A percentile compares a stretch with the other conserved stretches of the same genome.
Conservation (phyloP, 805 yeast genomes). For the Yarrowia sp. region DNA sequence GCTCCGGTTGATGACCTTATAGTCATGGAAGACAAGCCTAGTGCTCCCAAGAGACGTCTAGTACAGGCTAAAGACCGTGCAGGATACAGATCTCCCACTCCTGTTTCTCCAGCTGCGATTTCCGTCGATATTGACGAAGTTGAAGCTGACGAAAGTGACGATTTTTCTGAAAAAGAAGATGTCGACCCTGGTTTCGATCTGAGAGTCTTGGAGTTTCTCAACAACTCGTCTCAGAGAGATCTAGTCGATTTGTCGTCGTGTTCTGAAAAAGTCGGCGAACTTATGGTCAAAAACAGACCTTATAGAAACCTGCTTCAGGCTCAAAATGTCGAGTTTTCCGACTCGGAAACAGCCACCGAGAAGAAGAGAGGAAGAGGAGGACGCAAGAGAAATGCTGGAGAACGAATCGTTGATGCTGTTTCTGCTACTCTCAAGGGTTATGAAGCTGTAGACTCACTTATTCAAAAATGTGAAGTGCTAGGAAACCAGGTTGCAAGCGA, state of each 20-base stretch:
- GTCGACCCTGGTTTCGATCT: conserved; percentile 52
- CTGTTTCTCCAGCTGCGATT: background rate
- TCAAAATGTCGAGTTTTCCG: conserved; percentile 53
- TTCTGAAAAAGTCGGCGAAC: conserved; percentile 61
- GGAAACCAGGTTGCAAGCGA: conserved; percentile 70
- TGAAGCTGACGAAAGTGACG: conserved; percentile 14
- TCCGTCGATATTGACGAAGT: conserved; percentile 6
- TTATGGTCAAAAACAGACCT: conserved; percentile 69
- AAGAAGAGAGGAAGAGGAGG: conserved; percentile 43
- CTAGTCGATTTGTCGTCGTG: conserved; percentile 77
- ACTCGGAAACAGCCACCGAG: conserved; percentile 34
- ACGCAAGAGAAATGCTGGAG: conserved; percentile 62
- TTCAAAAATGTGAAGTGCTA: conserved; percentile 74
- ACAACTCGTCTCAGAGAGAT: conserved; percentile 71
- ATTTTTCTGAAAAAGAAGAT: conserved; percentile 46
- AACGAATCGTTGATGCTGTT: conserved; percentile 68
- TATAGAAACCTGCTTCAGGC: conserved; percentile 58
- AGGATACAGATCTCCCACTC: background rate
- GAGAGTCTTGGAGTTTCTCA: conserved; percentile 72
- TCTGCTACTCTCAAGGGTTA: conserved; percentile 77
- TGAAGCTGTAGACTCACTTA: conserved; percentile 90
- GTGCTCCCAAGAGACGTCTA: conserved; percentile 12
- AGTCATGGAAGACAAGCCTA: conserved; percentile 15
- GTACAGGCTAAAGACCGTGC: conserved; percentile 26
- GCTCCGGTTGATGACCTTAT: background rate